Base-by-base conservation (phyloP, 2,329 filamentous ascomycete species). In the Diaporthe sp. region DNA sequence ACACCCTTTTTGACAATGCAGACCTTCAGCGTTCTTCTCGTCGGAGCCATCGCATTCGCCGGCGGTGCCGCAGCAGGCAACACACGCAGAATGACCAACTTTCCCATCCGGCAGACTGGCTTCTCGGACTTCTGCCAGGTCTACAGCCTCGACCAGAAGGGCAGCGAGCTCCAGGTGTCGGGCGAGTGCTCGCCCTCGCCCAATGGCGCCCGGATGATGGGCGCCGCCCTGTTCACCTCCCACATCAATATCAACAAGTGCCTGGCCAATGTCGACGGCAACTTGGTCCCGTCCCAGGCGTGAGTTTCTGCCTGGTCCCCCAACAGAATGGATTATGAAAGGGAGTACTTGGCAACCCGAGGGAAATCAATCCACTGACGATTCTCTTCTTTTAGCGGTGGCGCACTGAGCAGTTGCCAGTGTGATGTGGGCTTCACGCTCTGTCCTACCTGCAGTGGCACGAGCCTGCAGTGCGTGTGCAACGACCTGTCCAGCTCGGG, bases 171-270 rank as follows among this genome's bases (percentile, higher is more conserved):
- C 22, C 34, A 25, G 8, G 28, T 68, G 8, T 39, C 47, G 2
- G 65, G 31, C 65, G 13, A 55, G 6, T 68, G 47, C 34, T 53
- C 47, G 13, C 13, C 47, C 1, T 15, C 42, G 1, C 47, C 31
- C 65, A 12, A 28, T 2, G 71, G 57, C 9, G 44, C n/a, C 31
- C 57, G 34, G 9, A 13, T 6, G 3, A 31, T 72, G 44, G 71
- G 71, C 8, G 47, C 71, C 12, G 37, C 57, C 49, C 34, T 72
- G 1, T 61, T 60, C 28, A n/a, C 31, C 20, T 72, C 71, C 15
- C 44, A 28, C 10, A 72, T 72, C 31, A 39, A 53, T 22, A 39
- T 72, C n/a, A n/a, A 42, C 44, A n/a, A 53, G 47, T 72, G 44
- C 31, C 34, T 72, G 31, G 9, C 10, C 28, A 72, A 72, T 44